Evolutionary conservation across 1,284 basidiomycete genomes (phyloP), one percentile per base, ranked within the genome.

Genomic region (Takashimella koratensis): DNA sequence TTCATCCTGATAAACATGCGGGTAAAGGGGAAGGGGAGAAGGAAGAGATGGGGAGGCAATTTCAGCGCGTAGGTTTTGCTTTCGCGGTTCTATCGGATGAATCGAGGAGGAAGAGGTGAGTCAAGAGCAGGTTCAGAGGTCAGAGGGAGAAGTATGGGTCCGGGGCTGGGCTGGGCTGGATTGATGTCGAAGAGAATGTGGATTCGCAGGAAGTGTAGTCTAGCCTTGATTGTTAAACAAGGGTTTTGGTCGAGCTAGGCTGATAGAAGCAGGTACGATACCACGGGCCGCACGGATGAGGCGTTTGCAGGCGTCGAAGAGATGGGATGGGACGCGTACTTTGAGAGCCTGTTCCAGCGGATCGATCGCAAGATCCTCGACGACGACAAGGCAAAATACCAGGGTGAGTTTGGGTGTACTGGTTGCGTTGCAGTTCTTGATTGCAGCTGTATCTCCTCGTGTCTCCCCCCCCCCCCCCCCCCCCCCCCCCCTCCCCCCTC

Each of bases 241-340:
- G n/a, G n/a, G n/a, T n/a, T n/a, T n/a, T n/a, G n/a, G n/a, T n/a
- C n/a, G n/a, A n/a, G n/a, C n/a, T n/a, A n/a, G n/a, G n/a, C n/a
- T n/a, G n/a, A n/a, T n/a, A n/a, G n/a, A n/a, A n/a, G 1, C 41
- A 76, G 72, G 39, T 95, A 94, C 66, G 90, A 95, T 65, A 77
- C 77, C 52, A 92, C 88, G 1, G 93, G 93, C 12, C 82, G 82
- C 60, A 94, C 92, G 3, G 84, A 86, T 62, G 90, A 95, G 66
- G 80, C 86, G 52, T 76, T 77, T 53, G 66, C 58, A n/a, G 86
- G 85, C 46, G 81, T 81, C n/a, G 88, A 83, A 4, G 89, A 89
- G 61, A 87, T 84, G 55, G 90, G 90, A 4, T 97, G 93, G 93
- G 89, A 91, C 62, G 82, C 86, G 16, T 97, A 97, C 76, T 97